A percentile compares a stretch with the other conserved stretches of the same genome.
Evolutionary conservation across 2,329 filamentous ascomycete genomes (phyloP).

Genomic region (Stagonosporopsis cucurbitacearum): DNA sequence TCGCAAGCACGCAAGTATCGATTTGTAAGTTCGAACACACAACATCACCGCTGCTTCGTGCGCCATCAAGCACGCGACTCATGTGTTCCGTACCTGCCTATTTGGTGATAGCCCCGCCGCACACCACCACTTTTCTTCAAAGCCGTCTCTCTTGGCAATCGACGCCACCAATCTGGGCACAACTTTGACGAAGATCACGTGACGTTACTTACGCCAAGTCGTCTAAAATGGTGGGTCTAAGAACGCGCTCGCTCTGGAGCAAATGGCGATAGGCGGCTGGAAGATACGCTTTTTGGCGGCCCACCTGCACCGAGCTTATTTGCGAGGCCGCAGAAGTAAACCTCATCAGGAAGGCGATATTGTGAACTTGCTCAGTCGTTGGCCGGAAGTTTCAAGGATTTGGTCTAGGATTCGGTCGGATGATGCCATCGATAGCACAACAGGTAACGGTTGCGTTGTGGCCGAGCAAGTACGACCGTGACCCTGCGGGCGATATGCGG

Average conservation of each 20-base stretch:
- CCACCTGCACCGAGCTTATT: slow-evolving; percentile 35
- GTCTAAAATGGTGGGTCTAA: slow-evolving; percentile 17
- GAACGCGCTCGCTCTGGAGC: slow-evolving; percentile 22
- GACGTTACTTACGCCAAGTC: slow-evolving; percentile 26
- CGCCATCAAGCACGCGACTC: slow-evolving; percentile 13
- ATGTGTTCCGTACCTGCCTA: slow-evolving; percentile 12
- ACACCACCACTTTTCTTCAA: slow-evolving; percentile 11
- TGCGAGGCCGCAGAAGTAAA: slow-evolving; percentile 24
- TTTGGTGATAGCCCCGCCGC: slow-evolving; percentile 8
- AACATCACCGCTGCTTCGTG: slow-evolving; percentile 8
- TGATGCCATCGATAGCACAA: slow-evolving; percentile 29
- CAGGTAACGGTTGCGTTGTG: slow-evolving; percentile 13
- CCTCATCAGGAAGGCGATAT: slow-evolving; percentile 32
- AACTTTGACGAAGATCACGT: slow-evolving; percentile 11
- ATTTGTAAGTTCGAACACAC: slow-evolving; percentile 15
- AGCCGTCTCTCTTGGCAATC: slow-evolving; percentile 7
- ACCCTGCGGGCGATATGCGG: slow-evolving; percentile 21
- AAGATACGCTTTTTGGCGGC: slow-evolving; percentile 33
- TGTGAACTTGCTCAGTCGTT: slow-evolving; percentile 11
- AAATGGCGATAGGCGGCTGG: slow-evolving; percentile 26
- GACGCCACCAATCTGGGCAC: slow-evolving; percentile 24
- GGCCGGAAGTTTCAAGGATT: neutral
- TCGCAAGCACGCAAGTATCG: slow-evolving; percentile 8
- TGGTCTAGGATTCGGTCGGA: slow-evolving; percentile 11
- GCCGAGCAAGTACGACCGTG: slow-evolving; percentile 21